Percentiles rank a stretch among this genome's conserved stretches.
Evolutionary conservation across 163 green algal genomes (phyloP).

Genomic region (Trebouxiophyceae sp.): DNA sequence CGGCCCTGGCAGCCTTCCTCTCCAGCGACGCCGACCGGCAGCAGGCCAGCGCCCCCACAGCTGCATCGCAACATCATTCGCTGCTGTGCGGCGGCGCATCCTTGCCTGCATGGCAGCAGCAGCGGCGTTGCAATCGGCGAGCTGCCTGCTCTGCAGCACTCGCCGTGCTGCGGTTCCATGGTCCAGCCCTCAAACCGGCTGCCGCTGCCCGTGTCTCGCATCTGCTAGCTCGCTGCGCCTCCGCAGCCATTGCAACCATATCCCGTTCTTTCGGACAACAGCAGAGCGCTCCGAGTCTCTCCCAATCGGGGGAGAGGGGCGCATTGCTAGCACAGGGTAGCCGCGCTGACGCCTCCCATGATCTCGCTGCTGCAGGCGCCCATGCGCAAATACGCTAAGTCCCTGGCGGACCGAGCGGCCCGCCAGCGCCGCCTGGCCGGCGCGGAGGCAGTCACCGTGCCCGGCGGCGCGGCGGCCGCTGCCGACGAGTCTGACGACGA

Average conservation of each 20-base stretch:
- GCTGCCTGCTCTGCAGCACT: too few species aligned
- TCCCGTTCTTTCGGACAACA: too few species aligned
- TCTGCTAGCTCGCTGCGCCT: neutral
- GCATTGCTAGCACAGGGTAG: neutral
- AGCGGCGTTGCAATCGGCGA: too few species aligned
- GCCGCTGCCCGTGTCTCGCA: neutral
- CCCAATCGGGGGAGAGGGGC: neutral
- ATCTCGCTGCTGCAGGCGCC: slow-evolving; percentile 21
- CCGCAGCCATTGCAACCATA: neutral
- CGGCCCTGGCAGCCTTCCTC: slow-evolving; percentile 55
- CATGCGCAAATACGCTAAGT: slow-evolving; percentile 35
- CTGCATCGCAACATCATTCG: too few species aligned
- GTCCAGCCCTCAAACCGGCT: neutral
- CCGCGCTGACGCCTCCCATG: too few species aligned
- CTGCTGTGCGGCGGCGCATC: neutral
- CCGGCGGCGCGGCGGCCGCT: too few species aligned
- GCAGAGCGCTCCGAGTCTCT: neutral
- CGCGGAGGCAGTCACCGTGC: slow-evolving; percentile 16
- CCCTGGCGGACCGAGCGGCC: slow-evolving; percentile 25
- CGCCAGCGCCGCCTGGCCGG: slow-evolving; percentile 21
- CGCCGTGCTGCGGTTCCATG: too few species aligned
- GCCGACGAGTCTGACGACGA: too few species aligned
- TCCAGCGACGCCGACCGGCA: slow-evolving; percentile 12
- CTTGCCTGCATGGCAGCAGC: too few species aligned
- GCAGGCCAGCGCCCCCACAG: slow-evolving; percentile 13